Base-by-base conservation (phyloP, 2,329 filamentous ascomycete species). In the Apiospora aurea region DNA sequence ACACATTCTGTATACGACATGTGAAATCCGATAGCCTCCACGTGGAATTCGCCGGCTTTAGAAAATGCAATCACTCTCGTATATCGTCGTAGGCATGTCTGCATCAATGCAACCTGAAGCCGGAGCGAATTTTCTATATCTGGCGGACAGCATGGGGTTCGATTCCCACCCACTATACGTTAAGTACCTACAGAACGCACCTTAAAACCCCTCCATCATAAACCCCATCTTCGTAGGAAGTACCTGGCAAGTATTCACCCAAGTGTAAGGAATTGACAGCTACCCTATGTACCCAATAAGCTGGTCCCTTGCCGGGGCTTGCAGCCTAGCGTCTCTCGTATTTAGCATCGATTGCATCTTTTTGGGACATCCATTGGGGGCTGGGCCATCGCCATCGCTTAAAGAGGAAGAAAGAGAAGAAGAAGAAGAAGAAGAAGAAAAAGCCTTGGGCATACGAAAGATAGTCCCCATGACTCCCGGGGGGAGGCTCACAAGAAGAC, bases 301-400 rank as follows among this genome's bases (percentile, higher is more conserved):
- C 29, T 64, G 18, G 34, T n/a, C 34, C 57, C 34, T 18, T 51
- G 21, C n/a, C 47, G 49, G 11, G 26, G 49, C 49, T 51, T 49
- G 49, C 49, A 13, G 49, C 57, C 57, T 64, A 64, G 57, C 34
- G 53, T 61, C 57, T 38, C 53, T 64, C 57, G 57, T 64, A 24
- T 64, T 51, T 64, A 34, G 18, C 57, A 41, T 16, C 57, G 18
- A 38, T 26, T 61, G 53, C 53, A 61, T 38, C 53, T 18, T 61
- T 38, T 18, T n/a, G 53, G 53, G n/a, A 38, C 26, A 38, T 21
- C 34, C 29, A 6, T 21, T 13, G 29, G 57, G 18, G 10, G 57
- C 57, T 13, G 26, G 34, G 34, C 34, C 34, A 38, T 38, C 34
- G 18, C 51, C 11, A 24, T 51, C 49, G 49, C 11, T 51, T 24